These are phyloP conservation scores for Xylariales sp. DNA, from an alignment of 2,329 filamentous ascomycete species.

Conservation along the genomic window DNA sequence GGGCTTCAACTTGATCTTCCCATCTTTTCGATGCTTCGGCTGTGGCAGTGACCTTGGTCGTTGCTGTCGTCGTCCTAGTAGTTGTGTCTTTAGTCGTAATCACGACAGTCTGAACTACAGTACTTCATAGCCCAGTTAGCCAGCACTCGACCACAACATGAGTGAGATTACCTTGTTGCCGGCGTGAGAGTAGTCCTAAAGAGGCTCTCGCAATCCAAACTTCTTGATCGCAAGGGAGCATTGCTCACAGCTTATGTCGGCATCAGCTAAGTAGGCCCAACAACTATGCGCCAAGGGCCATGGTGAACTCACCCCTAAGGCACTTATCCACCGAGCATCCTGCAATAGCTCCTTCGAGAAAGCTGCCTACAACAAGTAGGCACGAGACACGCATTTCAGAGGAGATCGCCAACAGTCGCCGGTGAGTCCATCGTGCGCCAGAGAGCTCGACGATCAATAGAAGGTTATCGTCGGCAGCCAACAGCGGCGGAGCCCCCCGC, in stretches of 20 bases:
- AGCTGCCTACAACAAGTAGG: not conserved
- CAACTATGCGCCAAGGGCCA: not conserved
- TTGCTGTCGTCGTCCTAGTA: constrained; percentile 12
- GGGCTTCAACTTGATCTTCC: constrained; percentile 14
- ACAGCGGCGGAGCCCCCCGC: too few species aligned
- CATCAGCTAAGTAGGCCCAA: not conserved
- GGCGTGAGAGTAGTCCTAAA: constrained; percentile 8
- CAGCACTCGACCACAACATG: not conserved
- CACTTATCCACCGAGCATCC: constrained; percentile 7
- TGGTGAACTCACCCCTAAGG: constrained; percentile 2
- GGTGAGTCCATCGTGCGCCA: too few species aligned
- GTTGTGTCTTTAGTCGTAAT: constrained; percentile 6
- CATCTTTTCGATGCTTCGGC: constrained; percentile 14
- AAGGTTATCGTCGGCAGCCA: too few species aligned
- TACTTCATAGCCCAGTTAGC: constrained; percentile 1
- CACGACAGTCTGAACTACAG: constrained; percentile 4
- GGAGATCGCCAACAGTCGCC: too few species aligned
- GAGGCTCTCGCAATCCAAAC: constrained; percentile 8
- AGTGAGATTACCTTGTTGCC: constrained; percentile 5
- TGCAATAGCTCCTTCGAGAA: not conserved
- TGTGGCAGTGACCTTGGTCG: constrained; percentile 7
- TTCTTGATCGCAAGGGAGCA: constrained; percentile 1
- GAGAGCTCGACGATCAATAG: too few species aligned
- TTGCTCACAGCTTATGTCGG: constrained; percentile 7
- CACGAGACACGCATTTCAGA: constrained; percentile 6